Base-by-base conservation (phyloP, 2,329 filamentous ascomycete species). In the Aspergillus flavus region DNA sequence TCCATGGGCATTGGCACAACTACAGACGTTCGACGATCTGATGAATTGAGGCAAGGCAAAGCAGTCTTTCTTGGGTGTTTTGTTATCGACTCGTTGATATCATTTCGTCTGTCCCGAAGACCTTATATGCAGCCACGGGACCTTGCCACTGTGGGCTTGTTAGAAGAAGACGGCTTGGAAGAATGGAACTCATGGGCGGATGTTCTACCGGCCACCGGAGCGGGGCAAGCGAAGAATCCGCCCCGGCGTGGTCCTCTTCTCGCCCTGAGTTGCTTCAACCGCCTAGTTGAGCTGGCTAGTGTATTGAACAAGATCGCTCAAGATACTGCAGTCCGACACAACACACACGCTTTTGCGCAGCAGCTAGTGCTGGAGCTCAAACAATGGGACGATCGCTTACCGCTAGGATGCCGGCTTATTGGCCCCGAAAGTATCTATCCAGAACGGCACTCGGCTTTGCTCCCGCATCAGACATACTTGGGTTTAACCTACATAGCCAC, bases 111-210 rank as follows among this genome's bases (percentile, higher is more conserved):
- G 16, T 77, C 76, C 6, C 74, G 79, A 26, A 74, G 76, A 10
- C 80, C 82, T 3, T 81, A 83, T 64, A 78, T 86, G 63, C 77
- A 76, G 48, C 65, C 75, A 26, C 79, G 81, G 12, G 83, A 86
- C 61, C 73, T 86, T 39, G 74, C 79, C 26, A 72, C 76, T 30
- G 73, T 83, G n/a, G 83, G 83, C 11, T 75, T 80, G 4, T 76
- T 91, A 6, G 82, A 87, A 45, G 89, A 91, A 72, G 87, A 91
- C 67, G 88, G 88, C 1, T 77, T 89, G 19, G 90, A 92, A 70
- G 89, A 92, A 76, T 92, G 90, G 90, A 88, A 90, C 64, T 87
- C 88, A 0, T 93, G 90, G 90, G 80, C 81, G 5, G 85, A 87
- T 50, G 74, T 78, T 14, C 61, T 79, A 67, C 77, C 70, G 68